phyloP scores from a whole-genome alignment of 257 asterid genomes.

The Coffea eugenioides region DNA sequence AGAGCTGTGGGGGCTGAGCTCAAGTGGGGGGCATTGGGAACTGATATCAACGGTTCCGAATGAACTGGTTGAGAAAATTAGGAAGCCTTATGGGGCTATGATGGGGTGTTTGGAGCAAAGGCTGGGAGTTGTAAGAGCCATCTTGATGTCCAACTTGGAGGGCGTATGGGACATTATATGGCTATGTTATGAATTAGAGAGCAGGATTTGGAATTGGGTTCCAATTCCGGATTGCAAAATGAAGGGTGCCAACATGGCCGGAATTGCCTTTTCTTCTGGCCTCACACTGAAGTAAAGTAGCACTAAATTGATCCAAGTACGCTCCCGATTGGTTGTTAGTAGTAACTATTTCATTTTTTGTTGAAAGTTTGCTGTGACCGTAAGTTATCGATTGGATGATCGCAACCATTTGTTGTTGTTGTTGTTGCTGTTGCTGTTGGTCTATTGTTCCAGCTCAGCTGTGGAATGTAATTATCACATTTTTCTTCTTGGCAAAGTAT shows the following conservation, averaged over 20 bases:
- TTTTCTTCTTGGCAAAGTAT: background rate
- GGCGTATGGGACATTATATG: conserved; percentile 45
- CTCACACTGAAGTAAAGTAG: conserved; percentile 17
- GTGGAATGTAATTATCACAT: background rate
- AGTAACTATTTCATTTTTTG: background rate
- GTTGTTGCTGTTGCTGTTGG: background rate
- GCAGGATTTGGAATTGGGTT: conserved; percentile 27
- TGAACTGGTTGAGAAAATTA: conserved; percentile 28
- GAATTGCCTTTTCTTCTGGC: conserved; percentile 38
- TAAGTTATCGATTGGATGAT: background rate
- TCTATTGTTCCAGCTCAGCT: background rate
- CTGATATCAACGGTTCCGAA: conserved; percentile 30
- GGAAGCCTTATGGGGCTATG: conserved; percentile 46
- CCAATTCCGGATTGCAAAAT: conserved; percentile 35
- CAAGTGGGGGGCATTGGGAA: conserved; percentile 38
- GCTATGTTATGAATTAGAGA: conserved; percentile 26
- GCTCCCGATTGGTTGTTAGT: too few species aligned
- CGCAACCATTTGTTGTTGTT: too few species aligned
- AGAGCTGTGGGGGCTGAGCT: conserved; percentile 40
- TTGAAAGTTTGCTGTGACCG: background rate
- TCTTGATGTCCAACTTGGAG: conserved; percentile 43
- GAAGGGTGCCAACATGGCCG: conserved; percentile 46
- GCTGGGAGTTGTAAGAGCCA: conserved; percentile 26
- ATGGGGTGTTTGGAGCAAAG: conserved; percentile 44
- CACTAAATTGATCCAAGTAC: too few species aligned